These are phyloP conservation scores for Kernera saxatilis DNA, from an alignment of 345 rosid genomes.

Conservation along the genomic window DNA sequence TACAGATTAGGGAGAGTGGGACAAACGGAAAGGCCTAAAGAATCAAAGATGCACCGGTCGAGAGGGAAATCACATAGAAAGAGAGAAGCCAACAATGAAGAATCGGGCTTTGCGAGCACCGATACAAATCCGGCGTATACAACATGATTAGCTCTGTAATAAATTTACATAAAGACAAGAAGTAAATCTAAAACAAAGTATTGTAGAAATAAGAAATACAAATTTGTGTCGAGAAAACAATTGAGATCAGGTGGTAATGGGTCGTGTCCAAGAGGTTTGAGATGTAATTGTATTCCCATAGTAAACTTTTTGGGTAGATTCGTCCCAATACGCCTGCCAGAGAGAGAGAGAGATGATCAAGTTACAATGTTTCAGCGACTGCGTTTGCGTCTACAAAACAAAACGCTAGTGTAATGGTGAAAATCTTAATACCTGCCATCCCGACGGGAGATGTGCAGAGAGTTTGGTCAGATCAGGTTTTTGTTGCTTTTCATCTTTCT, in stretches of 20 bases:
- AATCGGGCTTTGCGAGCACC: too few species aligned
- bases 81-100: too few species aligned
- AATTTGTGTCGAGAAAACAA: neutral
- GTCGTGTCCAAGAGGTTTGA: constrained; percentile 34
- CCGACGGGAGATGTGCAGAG: constrained; percentile 57
- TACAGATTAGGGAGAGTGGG: too few species aligned
- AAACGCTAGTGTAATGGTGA: neutral
- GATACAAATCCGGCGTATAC: too few species aligned
- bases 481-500: constrained; percentile 29
- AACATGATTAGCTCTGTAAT: neutral
- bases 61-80: too few species aligned
- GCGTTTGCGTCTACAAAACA: neutral
- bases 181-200: neutral
- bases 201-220: neutral
- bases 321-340: constrained; percentile 38
- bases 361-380: neutral
- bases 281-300: constrained; percentile 33
- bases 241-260: constrained; percentile 2
- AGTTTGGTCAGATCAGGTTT: constrained; percentile 50
- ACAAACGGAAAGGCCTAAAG: too few species aligned
- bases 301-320: constrained; percentile 27
- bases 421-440: constrained; percentile 62
- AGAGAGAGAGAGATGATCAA: neutral
- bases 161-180: neutral
- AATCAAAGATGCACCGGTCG: too few species aligned